phyloP scores from a whole-genome alignment of 108 stramenopile genomes.

The Cyclostephanos invisitatus region DNA sequence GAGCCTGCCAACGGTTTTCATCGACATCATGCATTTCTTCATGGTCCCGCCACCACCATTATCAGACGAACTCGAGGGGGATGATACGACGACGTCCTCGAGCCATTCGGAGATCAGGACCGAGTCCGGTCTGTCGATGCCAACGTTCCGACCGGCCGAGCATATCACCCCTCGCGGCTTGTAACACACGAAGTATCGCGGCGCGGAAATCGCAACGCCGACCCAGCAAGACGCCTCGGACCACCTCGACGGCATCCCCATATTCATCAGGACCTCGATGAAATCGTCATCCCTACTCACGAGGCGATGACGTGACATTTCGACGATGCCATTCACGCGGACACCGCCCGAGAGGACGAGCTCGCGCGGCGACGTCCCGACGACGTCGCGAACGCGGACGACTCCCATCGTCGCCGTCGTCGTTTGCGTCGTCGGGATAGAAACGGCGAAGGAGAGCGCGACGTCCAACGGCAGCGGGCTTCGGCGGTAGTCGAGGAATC shows the following conservation, averaged over 20 bases:
- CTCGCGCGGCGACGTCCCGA: conserved; percentile 8
- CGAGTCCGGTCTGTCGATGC: conserved; percentile 27
- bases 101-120: conserved; percentile 43
- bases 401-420: too few relatives aligned
- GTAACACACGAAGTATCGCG: conserved; percentile 31
- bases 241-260: not conserved
- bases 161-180: conserved; percentile 35
- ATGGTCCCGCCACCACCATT: not conserved
- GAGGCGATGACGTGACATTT: conserved; percentile 21
- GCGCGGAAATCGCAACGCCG: not conserved
- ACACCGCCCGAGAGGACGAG: conserved; percentile 29
- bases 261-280: conserved; percentile 3
- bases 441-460: conserved; percentile 25
- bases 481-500: conserved; percentile 36
- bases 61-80: not conserved
- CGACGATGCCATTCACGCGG: conserved; percentile 17
- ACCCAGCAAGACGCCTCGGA: not conserved
- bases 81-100: not conserved
- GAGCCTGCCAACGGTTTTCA: conserved; percentile 67
- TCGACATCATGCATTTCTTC: not conserved
- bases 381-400: not conserved
- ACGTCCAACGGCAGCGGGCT: conserved; percentile 32
- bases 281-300: conserved; percentile 16
- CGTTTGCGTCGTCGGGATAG: not conserved
- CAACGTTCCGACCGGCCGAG: conserved; percentile 25